Evolutionary conservation across 208 protist species (phyloP).

Genomic region (Blechomonas ayalai): DNA sequence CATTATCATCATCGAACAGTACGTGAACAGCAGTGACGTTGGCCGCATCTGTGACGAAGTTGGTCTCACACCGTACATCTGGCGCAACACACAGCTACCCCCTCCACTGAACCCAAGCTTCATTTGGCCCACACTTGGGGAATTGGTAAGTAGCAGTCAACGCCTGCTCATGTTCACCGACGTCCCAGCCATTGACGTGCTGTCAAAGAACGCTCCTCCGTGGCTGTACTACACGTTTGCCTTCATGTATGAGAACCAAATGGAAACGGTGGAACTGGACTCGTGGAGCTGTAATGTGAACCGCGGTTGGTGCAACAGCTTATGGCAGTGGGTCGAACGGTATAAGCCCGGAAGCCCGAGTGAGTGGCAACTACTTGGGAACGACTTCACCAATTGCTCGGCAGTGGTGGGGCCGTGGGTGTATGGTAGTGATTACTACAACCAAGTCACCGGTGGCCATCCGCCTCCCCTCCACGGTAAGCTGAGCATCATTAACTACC

Average conservation of each 20-base stretch:
- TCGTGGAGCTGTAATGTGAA: constrained; percentile 19
- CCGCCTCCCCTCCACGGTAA: constrained; percentile 18
- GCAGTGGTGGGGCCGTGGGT: constrained; percentile 10
- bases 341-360: not conserved
- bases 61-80: constrained; percentile 17
- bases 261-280: constrained; percentile 7
- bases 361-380: not conserved
- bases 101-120: constrained; percentile 24
- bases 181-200: not conserved
- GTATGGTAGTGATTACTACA: constrained; percentile 23
- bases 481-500: constrained; percentile 31
- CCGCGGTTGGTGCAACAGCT: constrained; percentile 21
- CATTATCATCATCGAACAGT: constrained; percentile 33
- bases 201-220: constrained; percentile 4
- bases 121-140: constrained; percentile 20
- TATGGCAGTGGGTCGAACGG: not conserved
- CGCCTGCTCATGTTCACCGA: constrained; percentile 28
- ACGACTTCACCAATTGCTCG: constrained; percentile 27
- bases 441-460: constrained; percentile 7
- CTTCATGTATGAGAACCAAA: constrained; percentile 31
- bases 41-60: constrained; percentile 15
- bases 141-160: constrained; percentile 16
- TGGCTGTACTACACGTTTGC: constrained; percentile 31
- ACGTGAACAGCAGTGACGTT: constrained; percentile 26
- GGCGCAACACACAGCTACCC: constrained; percentile 16